Conservation (phyloP, 2,329 filamentous ascomycete genomes). For the Chrysoporthe austroafricana region DNA sequence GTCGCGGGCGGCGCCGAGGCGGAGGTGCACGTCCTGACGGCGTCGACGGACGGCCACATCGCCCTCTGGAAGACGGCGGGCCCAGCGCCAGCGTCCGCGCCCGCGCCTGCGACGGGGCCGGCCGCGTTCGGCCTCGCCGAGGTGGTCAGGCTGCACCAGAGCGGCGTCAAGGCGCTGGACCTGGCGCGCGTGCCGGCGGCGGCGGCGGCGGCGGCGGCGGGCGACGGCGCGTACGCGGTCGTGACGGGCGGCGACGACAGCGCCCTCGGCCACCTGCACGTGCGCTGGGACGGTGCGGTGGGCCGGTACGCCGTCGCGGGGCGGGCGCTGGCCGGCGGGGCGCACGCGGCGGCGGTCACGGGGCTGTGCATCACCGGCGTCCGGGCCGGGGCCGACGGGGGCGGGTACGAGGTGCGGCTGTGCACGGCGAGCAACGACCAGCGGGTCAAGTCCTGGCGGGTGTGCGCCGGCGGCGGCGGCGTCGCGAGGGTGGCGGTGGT, state of each 20-base stretch:
- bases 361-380: slow-evolving; percentile 48
- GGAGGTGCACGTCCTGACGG: slow-evolving; percentile 59
- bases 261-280: slow-evolving; percentile 63
- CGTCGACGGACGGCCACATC: slow-evolving; percentile 81
- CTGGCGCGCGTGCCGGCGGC: slow-evolving; percentile 32
- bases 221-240: slow-evolving; percentile 49
- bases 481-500: slow-evolving; percentile 43
- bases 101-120: not conserved
- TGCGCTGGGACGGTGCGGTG: slow-evolving; percentile 37
- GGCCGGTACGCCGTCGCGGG: slow-evolving; percentile 31
- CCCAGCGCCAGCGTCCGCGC: too few species aligned
- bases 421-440: slow-evolving; percentile 65
- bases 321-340: slow-evolving; percentile 49
- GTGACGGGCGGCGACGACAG: slow-evolving; percentile 90
- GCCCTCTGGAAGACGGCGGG: slow-evolving; percentile 55
- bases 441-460: slow-evolving; percentile 58
- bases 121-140: slow-evolving; percentile 36
- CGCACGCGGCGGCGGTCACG: slow-evolving; percentile 75
- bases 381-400: slow-evolving; percentile 6
- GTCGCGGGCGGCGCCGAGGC: slow-evolving; percentile 30
- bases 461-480: slow-evolving; percentile 31
- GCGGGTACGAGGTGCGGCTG: slow-evolving; percentile 30
- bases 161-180: slow-evolving; percentile 71
- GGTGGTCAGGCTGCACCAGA: slow-evolving; percentile 70
- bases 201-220: slow-evolving; percentile 17